phyloP scores from a whole-genome alignment of 2,329 filamentous ascomycete genomes.

The Rhynchosporium graminicola region DNA sequence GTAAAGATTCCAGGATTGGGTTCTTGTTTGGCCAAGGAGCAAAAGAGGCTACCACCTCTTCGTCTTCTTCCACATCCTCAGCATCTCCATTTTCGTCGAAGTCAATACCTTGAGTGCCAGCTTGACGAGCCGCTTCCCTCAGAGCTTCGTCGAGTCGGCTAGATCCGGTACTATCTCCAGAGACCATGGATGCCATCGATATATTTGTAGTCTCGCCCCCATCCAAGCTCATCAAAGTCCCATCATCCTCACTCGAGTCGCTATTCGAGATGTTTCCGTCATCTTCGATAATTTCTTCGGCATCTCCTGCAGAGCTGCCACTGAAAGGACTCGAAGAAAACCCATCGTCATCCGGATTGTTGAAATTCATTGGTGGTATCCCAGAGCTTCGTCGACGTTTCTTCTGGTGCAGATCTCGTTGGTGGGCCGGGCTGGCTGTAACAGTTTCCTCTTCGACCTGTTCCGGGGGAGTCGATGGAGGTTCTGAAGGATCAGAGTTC shows the following conservation, averaged over 20 bases:
- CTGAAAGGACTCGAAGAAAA: slow-evolving; percentile 81
- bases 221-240: slow-evolving; percentile 80
- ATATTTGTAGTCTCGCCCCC: slow-evolving; percentile 66
- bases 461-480: slow-evolving; percentile 63
- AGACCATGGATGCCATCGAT: slow-evolving; percentile 63
- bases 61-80: slow-evolving; percentile 45
- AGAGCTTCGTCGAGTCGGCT: slow-evolving; percentile 76
- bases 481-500: slow-evolving; percentile 53
- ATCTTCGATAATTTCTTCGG: slow-evolving; percentile 49
- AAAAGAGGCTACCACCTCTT: slow-evolving; percentile 73
- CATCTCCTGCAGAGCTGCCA: slow-evolving; percentile 51
- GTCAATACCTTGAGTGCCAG: slow-evolving; percentile 69
- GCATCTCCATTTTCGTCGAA: slow-evolving; percentile 57
- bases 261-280: slow-evolving; percentile 52
- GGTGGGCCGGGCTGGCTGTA: slow-evolving; percentile 62
- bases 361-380: slow-evolving; percentile 64
- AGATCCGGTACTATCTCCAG: slow-evolving; percentile 61
- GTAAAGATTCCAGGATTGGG: slow-evolving; percentile 38
- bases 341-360: slow-evolving; percentile 64
- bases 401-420: slow-evolving; percentile 65
- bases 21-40: slow-evolving; percentile 68
- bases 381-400: slow-evolving; percentile 65
- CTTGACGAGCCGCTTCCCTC: slow-evolving; percentile 71
- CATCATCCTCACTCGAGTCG: slow-evolving; percentile 66
- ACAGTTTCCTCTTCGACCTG: slow-evolving; percentile 60